Percentiles rank a stretch among this genome's conserved stretches.
Evolutionary conservation across 768 basidiomycete genomes (phyloP).

Genomic region (Phallus indusiatus): DNA sequence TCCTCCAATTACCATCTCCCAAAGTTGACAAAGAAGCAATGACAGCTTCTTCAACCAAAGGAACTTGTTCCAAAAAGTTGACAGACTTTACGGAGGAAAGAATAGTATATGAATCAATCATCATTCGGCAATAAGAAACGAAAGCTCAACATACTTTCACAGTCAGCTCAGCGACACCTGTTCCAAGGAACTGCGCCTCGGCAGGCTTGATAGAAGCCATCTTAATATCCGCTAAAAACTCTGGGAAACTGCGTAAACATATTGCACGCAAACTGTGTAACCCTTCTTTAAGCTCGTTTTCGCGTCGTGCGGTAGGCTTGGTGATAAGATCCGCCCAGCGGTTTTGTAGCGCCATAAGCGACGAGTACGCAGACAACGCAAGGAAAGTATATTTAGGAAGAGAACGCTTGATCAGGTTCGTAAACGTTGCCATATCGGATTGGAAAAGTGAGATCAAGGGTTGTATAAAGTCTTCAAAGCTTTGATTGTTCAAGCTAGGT

Average conservation of each 20-base stretch:
- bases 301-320: slow-evolving; percentile 36
- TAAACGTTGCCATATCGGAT: slow-evolving; percentile 53
- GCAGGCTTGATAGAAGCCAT: slow-evolving; percentile 39
- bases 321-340: slow-evolving; percentile 61
- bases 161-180: slow-evolving; percentile 45
- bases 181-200: slow-evolving; percentile 50
- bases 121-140: neutral
- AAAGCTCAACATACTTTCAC: slow-evolving; percentile 28
- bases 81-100: slow-evolving; percentile 40
- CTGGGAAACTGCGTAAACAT: slow-evolving; percentile 75
- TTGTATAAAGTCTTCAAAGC: slow-evolving; percentile 51
- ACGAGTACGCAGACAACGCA: slow-evolving; percentile 62
- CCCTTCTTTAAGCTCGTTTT: slow-evolving; percentile 66
- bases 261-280: slow-evolving; percentile 53
- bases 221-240: slow-evolving; percentile 73
- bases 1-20: slow-evolving; percentile 87
- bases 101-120: neutral
- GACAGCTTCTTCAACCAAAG: slow-evolving; percentile 60
- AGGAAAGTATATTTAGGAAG: slow-evolving; percentile 66
- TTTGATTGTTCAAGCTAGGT: slow-evolving; percentile 37
- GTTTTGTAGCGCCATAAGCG: slow-evolving; percentile 40
- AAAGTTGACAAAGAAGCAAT: slow-evolving; percentile 56
- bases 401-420: slow-evolving; percentile 60
- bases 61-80: slow-evolving; percentile 58
- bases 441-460: slow-evolving; percentile 61